These are phyloP conservation scores for Lipomyces mesembrius DNA, from an alignment of 805 yeast species.

Conservation along the genomic window DNA sequence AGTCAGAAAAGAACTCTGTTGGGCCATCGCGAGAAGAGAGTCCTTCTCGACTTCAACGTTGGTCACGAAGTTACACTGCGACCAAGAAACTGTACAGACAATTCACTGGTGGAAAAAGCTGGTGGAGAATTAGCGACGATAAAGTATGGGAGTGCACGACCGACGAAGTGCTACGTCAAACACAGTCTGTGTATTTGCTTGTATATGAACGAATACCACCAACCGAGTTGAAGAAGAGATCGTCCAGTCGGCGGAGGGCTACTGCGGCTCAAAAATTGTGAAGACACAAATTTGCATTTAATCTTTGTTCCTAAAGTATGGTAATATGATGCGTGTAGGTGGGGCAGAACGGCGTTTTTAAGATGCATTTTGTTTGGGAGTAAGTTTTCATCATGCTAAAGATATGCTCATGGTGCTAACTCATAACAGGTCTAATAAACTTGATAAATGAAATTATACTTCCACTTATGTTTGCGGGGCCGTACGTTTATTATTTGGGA, in stretches of 20 bases:
- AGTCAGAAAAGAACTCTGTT: background rate
- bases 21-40: background rate
- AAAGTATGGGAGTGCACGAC: constrained; percentile 64
- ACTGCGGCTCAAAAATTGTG: background rate
- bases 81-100: constrained; percentile 15
- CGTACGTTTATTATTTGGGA: no score
- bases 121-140: constrained; percentile 87
- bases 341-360: background rate
- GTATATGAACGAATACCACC: constrained; percentile 61
- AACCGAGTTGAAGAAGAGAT: background rate
- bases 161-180: constrained; percentile 66
- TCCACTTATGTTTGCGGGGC: no score
- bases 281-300: background rate
- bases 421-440: no score
- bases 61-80: constrained; percentile 2
- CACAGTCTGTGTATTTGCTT: constrained; percentile 80
- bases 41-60: background rate
- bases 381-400: background rate
- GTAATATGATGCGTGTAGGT: background rate
- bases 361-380: background rate
- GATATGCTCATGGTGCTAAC: no score
- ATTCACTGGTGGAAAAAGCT: constrained; percentile 39
- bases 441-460: no score
- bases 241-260: background rate
- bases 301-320: background rate